Base-by-base conservation (phyloP, 139 green algal species). In the Closterium sp. region DNA sequence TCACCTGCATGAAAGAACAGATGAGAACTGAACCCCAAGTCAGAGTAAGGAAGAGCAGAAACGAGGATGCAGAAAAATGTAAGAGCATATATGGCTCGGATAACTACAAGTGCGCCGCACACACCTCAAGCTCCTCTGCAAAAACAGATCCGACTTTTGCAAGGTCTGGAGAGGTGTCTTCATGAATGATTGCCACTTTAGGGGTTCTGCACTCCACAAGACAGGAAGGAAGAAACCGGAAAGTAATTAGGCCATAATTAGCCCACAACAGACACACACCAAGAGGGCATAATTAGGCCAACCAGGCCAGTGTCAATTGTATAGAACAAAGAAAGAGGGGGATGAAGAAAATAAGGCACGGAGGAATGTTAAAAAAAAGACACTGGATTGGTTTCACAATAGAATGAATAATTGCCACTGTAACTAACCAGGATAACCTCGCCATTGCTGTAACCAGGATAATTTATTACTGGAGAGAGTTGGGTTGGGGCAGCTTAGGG, bases 171-270 rank as follows among this genome's bases (percentile, higher is more conserved):
- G 66, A 31, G 34, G n/a, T 76, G 64, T 91, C 88, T 30, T 34
- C 88, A 4, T 91, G 31, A 34, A 91, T 91, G 69, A 90, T 91
- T 33, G 88, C 89, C 64, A 91, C 89, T 28, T 91, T 91, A 7
- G 88, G 88, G 4, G 88, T 91, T 31, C 88, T 91, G 88, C 64
- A 38, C 4, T 16, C 0, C 1, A n/a, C 32, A 85, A 25, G 19
- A 81, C 8, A 31, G 9, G 35, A 85, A 33, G 35, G 33, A 88
- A 38, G 33, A 36, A 66, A 16, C 84, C 33, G 10, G 10, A 66
- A 16, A 88, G 16, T 10, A 66, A 88, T 10, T 30, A 30, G 84
- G 84, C 10, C 10, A 30, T 25, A 66, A 16, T 16, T 16, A 88
- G 33, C 12, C 12, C 12, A 66, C 84, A 88, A 16, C 12, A 88